Evolutionary conservation across 805 yeast species (phyloP).

Genomic region (Monosporozyma yasuniensis): DNA sequence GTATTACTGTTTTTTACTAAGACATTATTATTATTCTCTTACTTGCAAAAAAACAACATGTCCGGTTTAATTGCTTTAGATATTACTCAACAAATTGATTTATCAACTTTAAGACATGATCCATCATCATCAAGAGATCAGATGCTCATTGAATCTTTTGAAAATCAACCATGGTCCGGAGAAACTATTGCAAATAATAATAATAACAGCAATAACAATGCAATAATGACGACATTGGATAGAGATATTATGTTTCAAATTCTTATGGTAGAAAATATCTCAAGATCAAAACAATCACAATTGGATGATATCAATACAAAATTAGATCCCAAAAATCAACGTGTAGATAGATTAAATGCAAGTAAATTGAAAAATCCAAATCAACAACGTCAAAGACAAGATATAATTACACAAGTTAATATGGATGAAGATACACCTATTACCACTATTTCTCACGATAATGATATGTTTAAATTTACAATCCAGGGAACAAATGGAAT

Average conservation of each 20-base stretch:
- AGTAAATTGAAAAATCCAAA: constrained; percentile 10
- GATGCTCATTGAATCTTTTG: constrained; percentile 11
- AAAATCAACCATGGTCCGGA: constrained; percentile 14
- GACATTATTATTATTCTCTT: too few relatives aligned
- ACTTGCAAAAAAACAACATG: background rate
- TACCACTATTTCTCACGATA: background rate
- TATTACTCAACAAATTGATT: constrained; percentile 12
- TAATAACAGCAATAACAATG: constrained; percentile 4
- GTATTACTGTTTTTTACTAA: too few relatives aligned
- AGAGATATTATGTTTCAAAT: constrained; percentile 43
- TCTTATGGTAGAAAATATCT: constrained; percentile 44
- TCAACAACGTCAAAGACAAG: constrained; percentile 6
- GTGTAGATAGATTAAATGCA: constrained; percentile 43
- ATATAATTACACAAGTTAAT: constrained; percentile 42
- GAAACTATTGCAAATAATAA: too few relatives aligned
- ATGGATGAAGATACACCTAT: constrained; percentile 29
- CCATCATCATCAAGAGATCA: constrained; percentile 11
- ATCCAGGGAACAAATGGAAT: constrained; percentile 47
- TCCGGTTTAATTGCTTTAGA: background rate
- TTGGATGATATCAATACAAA: constrained; percentile 45
- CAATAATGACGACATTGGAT: constrained; percentile 17
- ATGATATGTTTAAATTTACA: constrained; percentile 39
- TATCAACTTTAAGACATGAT: constrained; percentile 5
- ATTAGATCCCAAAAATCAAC: constrained; percentile 50
- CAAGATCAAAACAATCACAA: constrained; percentile 42